phyloP scores from a whole-genome alignment of 2,329 filamentous ascomycete species.

The Penicillium hesseltinei region DNA sequence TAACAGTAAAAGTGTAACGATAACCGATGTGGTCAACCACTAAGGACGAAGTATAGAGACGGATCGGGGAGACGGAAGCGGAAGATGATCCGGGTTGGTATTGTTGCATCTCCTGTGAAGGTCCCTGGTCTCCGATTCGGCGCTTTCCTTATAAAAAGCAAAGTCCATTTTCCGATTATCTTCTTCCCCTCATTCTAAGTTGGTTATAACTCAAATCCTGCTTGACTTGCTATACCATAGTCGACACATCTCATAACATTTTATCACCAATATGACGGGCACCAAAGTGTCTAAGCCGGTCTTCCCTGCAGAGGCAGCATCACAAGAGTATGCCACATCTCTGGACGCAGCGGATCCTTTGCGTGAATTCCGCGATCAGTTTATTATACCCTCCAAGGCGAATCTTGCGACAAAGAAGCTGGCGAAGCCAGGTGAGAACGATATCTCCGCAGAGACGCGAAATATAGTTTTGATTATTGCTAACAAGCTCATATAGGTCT shows the following conservation, averaged over 20 bases:
- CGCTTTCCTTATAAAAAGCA: slow-evolving; percentile 17
- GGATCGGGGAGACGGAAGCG: slow-evolving; percentile 27
- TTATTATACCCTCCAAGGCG: slow-evolving; percentile 71
- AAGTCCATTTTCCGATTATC: not conserved
- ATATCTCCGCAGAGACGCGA: not conserved
- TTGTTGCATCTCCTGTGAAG: slow-evolving; percentile 8
- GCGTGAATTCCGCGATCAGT: slow-evolving; percentile 64
- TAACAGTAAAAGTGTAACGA: not conserved
- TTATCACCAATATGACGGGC: slow-evolving; percentile 10
- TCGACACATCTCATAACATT: not conserved
- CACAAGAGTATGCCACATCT: slow-evolving; percentile 41
- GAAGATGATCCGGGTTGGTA: slow-evolving; percentile 11
- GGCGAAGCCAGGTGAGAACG: slow-evolving; percentile 35
- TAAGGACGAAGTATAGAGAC: not conserved
- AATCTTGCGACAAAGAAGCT: slow-evolving; percentile 67
- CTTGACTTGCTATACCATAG: not conserved
- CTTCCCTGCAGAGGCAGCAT: slow-evolving; percentile 33
- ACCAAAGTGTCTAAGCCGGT: slow-evolving; percentile 23
- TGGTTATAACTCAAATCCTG: not conserved
- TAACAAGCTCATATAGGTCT: slow-evolving; percentile 28
- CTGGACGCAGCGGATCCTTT: slow-evolving; percentile 63
- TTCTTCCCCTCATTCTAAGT: not conserved
- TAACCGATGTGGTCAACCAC: not conserved
- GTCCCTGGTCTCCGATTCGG: slow-evolving; percentile 4
- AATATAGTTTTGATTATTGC: not conserved